Evolutionary conservation across 1,139 yeast species (phyloP), one percentile per base, ranked within the genome.

Genomic region (Hanseniaspora gamundiae): DNA sequence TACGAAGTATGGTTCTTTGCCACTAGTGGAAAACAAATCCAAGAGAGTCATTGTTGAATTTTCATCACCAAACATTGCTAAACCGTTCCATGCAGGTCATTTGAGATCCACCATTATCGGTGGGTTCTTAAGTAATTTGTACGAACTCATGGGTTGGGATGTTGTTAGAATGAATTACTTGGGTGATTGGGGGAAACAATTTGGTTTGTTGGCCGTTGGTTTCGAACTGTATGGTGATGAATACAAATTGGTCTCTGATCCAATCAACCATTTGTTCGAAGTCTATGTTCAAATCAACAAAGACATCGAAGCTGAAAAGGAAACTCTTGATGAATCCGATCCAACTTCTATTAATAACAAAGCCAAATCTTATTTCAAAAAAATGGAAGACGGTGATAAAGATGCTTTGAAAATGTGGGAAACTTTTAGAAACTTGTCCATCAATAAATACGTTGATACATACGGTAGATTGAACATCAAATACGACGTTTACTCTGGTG

Each of bases 171-270:
- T 91, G 69, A 91, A 91, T 68, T 91, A 93, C 67, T 73, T 91
- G 54, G 99, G 99, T 60, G 99, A 91, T 68, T 91, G 98, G 98
- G 99, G 99, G 47, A 91, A 93, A 67, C 99, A 91, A 69, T 91
- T 91, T 60, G 99, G 98, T 65, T 69, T 88, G 44, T 73, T 91
- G 53, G 98, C 98, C 28, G 81, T 93, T 52, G 99, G 97, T 43
- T 91, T 82, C 62, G 76, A 77, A 47, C 77, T 74, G 58, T 91
- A 83, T 59, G 99, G 99, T 43, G 67, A 73, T 50, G 95, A 83
- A 60, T 85, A 80, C 56, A 68, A 69, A 46, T 73, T 91, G 52
- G 70, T 70, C 45, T 59, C 62, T 44, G 94, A 93, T 62, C 97
- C 99, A 48, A 88, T 93, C 60, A 80, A 87, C 67, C 98, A 93